Percentiles rank a stretch among this genome's conserved stretches.
Evolutionary conservation across 306 rosid genomes (phyloP).

Genomic region (Argentina anserina): DNA sequence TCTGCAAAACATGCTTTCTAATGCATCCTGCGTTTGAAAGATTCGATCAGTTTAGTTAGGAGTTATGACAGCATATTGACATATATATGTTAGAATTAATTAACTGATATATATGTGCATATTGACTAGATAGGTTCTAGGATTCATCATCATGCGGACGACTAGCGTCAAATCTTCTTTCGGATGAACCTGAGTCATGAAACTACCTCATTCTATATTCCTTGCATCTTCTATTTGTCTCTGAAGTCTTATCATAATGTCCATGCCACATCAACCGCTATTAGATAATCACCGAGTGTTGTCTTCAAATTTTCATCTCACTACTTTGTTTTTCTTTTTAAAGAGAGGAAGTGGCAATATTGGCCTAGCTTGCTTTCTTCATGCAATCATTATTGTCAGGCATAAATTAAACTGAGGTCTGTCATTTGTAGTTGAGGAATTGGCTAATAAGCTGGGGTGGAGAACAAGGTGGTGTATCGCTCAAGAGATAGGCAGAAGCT

Average conservation of each 20-base stretch:
- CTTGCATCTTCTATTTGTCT: neutral
- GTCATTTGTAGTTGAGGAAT: constrained; percentile 17
- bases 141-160: neutral
- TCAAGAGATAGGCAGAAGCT: constrained; percentile 25
- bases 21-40: neutral
- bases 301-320: neutral
- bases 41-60: too few relatives aligned
- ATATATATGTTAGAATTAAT: neutral
- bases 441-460: constrained; percentile 27
- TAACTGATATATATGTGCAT: neutral
- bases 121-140: neutral
- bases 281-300: neutral
- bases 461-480: constrained; percentile 28
- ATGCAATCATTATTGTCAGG: neutral
- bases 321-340: neutral
- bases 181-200: neutral
- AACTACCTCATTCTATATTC: neutral
- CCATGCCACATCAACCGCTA: neutral
- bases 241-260: neutral
- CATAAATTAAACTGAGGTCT: constrained; percentile 1
- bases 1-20: neutral
- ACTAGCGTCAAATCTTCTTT: neutral
- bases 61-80: neutral
- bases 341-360: neutral
- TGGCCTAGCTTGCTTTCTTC: neutral